These are phyloP conservation scores for Pseudohalonectria lignicola DNA, from an alignment of 2,329 filamentous ascomycete genomes.

Conservation along the genomic window DNA sequence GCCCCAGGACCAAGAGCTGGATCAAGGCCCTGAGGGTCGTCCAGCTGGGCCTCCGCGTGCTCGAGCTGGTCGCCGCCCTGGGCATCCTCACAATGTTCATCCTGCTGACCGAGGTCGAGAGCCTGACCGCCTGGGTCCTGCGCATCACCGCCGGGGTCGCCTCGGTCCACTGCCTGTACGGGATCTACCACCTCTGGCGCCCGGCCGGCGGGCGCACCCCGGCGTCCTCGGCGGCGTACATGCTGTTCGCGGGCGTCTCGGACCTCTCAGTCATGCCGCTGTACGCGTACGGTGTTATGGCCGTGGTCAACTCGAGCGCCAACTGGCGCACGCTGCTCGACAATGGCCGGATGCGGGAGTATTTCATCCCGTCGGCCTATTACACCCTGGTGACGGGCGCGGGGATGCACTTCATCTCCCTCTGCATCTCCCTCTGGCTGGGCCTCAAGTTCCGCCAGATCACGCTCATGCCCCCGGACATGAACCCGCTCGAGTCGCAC, in stretches of 20 bases:
- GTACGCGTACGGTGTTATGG: conserved; percentile 43
- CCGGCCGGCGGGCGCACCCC: conserved; percentile 62
- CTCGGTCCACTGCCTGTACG: conserved; percentile 62
- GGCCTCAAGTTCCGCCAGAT: conserved; percentile 75
- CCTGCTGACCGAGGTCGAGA: conserved; percentile 58
- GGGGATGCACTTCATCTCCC: conserved; percentile 58
- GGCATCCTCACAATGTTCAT: conserved; percentile 69
- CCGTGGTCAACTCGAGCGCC: conserved; percentile 28
- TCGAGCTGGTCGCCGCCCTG: conserved; percentile 57
- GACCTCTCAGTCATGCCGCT: conserved; percentile 49
- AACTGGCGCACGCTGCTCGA: conserved; percentile 60
- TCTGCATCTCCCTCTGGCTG: conserved; percentile 64
- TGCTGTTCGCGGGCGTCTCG: conserved; percentile 67
- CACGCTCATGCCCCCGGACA: conserved; percentile 71
- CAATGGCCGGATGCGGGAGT: conserved; percentile 39
- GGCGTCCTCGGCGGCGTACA: conserved; percentile 76
- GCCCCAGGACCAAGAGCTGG: conserved; percentile 54
- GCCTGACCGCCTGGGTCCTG: conserved; percentile 61
- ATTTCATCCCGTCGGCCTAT: conserved; percentile 57
- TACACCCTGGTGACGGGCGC: conserved; percentile 53
- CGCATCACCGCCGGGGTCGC: conserved; percentile 67
- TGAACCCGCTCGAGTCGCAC: conserved; percentile 87
- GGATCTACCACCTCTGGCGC: conserved; percentile 67
- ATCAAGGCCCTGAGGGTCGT: conserved; percentile 59
- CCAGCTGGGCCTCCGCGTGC: conserved; percentile 57